Conservation (phyloP, 148 eudicot genomes). For the Rhododendron simsii region DNA sequence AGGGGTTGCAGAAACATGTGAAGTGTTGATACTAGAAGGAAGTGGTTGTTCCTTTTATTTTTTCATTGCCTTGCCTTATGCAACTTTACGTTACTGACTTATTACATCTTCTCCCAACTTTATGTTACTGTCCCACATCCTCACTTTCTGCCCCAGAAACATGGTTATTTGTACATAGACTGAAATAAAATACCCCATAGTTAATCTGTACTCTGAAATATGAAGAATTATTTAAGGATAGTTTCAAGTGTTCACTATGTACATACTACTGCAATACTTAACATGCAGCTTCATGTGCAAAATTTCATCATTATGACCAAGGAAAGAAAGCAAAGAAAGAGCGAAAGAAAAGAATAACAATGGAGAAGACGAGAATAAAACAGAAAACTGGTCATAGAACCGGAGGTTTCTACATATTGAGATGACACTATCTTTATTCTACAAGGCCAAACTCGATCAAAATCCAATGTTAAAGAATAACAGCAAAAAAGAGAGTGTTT, state of each 20-base stretch:
- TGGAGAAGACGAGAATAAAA: neutral
- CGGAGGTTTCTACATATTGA: neutral
- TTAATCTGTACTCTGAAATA: neutral
- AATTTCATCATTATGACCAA: neutral
- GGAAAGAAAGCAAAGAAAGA: neutral
- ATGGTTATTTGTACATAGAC: neutral
- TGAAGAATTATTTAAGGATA: neutral
- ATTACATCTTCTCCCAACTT: conserved; percentile 12
- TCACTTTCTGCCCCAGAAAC: neutral
- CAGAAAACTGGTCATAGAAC: neutral
- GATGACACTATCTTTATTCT: neutral
- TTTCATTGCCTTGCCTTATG: conserved; percentile 9
- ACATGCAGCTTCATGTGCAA: neutral
- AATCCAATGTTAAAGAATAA: neutral
- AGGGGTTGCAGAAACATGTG: neutral
- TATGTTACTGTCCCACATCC: neutral
- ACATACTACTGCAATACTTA: neutral
- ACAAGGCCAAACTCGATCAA: neutral
- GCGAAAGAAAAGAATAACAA: neutral
- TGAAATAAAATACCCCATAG: neutral
- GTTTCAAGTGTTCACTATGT: neutral
- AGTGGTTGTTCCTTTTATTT: conserved; percentile 22
- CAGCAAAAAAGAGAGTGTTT: neutral
- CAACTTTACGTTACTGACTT: neutral
- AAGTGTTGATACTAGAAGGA: neutral